These are phyloP conservation scores for Pythium brassicae DNA, from an alignment of 352 stramenopile genomes.

Conservation along the genomic window DNA sequence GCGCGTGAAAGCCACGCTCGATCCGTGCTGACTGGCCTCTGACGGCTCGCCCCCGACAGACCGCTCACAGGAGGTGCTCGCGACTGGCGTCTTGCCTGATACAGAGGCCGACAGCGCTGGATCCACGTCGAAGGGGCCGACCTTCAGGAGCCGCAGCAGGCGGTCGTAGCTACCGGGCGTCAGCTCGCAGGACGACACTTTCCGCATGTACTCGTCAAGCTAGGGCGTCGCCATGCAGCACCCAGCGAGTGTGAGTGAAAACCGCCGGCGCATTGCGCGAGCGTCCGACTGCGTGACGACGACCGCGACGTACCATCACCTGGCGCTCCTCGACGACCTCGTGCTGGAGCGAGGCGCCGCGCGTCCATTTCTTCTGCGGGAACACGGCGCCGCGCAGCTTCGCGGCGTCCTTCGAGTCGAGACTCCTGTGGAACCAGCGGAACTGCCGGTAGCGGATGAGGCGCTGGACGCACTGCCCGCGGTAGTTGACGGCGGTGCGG, in stretches of 20 bases:
- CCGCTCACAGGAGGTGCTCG: not conserved
- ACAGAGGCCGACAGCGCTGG: not conserved
- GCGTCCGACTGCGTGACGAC: no score
- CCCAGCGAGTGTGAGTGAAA: no score
- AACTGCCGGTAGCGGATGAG: slow-evolving; percentile 66
- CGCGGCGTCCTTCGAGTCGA: slow-evolving; percentile 26
- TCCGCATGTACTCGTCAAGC: slow-evolving; percentile 66
- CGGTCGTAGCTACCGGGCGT: slow-evolving; percentile 28
- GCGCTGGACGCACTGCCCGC: slow-evolving; percentile 50
- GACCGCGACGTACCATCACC: slow-evolving; percentile 42
- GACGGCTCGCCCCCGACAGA: not conserved
- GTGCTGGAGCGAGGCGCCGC: slow-evolving; percentile 34
- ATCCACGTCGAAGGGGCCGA: slow-evolving; percentile 37
- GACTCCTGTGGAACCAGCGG: slow-evolving; percentile 27
- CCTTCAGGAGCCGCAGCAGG: slow-evolving; percentile 46
- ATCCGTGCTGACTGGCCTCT: not conserved
- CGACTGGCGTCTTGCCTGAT: not conserved
- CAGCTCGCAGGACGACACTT: slow-evolving; percentile 33
- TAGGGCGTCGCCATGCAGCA: slow-evolving; percentile 8
- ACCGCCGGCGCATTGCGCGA: no score
- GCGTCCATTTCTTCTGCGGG: slow-evolving; percentile 46
- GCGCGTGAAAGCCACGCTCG: not conserved
- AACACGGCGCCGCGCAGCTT: slow-evolving; percentile 20
- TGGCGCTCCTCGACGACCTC: slow-evolving; percentile 57
- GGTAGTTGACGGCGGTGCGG: slow-evolving; percentile 54